These are phyloP conservation scores for Tylopilus felleus DNA, from an alignment of 768 basidiomycete species.

Conservation along the genomic window DNA sequence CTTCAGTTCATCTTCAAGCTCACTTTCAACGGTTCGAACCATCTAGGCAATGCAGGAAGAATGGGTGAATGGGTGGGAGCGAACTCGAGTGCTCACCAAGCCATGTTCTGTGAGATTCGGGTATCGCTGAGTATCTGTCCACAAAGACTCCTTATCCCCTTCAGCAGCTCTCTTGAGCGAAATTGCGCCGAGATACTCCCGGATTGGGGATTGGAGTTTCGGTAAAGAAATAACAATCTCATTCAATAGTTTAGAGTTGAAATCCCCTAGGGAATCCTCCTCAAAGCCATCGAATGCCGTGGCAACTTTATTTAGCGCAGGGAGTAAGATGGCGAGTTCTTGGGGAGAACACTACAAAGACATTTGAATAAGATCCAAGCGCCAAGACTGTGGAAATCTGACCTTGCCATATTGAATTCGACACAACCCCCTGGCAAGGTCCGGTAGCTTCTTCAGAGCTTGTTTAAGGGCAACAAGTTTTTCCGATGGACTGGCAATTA, in stretches of 20 bases:
- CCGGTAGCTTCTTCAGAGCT: conserved; percentile 73
- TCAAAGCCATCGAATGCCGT: conserved; percentile 53
- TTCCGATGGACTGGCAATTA: conserved; percentile 58
- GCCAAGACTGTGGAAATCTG: conserved; percentile 11
- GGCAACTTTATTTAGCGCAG: conserved; percentile 71
- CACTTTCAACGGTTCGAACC: conserved; percentile 62
- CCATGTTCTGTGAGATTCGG: conserved; percentile 55
- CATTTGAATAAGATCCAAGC: neutral
- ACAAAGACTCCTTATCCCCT: conserved; percentile 68
- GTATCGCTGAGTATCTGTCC: conserved; percentile 54
- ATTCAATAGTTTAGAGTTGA: conserved; percentile 66
- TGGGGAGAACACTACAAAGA: conserved; percentile 67
- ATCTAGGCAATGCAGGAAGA: conserved; percentile 40
- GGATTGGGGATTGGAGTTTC: conserved; percentile 51
- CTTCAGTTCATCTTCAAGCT: conserved; percentile 72
- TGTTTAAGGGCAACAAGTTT: conserved; percentile 64
- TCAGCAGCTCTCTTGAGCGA: conserved; percentile 59
- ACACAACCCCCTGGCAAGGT: conserved; percentile 81
- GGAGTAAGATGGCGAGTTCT: conserved; percentile 73
- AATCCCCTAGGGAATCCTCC: conserved; percentile 45
- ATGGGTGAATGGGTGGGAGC: neutral
- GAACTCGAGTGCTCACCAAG: conserved; percentile 44
- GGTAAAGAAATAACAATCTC: conserved; percentile 70
- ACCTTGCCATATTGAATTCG: conserved; percentile 92
- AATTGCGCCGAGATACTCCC: conserved; percentile 52